A percentile compares a stretch with the other conserved stretches of the same genome.
Conservation (phyloP, 768 basidiomycete species). For the Wakefieldia striispora region DNA sequence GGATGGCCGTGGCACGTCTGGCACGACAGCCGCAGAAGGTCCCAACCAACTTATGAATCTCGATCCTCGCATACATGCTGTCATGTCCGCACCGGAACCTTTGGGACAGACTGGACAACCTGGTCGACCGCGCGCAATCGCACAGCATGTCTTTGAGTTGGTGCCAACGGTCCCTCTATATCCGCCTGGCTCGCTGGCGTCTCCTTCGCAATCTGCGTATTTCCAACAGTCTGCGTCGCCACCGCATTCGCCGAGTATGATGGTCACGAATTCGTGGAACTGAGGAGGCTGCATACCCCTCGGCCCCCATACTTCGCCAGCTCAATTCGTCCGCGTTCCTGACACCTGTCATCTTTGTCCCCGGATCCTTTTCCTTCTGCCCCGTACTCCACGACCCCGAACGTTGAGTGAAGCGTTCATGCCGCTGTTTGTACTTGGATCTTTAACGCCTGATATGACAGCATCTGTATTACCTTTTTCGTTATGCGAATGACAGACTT, state of each 20-base stretch:
- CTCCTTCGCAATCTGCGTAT: constrained; percentile 51
- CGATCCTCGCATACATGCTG: constrained; percentile 84
- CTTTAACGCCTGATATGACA: too few relatives aligned
- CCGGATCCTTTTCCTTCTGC: too few relatives aligned
- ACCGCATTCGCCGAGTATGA: constrained; percentile 51
- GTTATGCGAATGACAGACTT: too few relatives aligned
- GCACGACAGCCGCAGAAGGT: constrained; percentile 33
- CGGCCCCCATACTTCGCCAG: too few relatives aligned
- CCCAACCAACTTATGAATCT: constrained; percentile 47
- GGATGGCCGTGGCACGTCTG: constrained; percentile 67
- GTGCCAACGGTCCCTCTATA: constrained; percentile 44
- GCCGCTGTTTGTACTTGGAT: too few relatives aligned
- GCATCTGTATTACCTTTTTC: too few relatives aligned
- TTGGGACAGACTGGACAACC: constrained; percentile 37
- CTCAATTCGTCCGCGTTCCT: too few relatives aligned
- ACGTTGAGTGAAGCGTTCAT: too few relatives aligned
- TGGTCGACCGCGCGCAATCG: constrained; percentile 46
- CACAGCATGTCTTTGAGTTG: constrained; percentile 76
- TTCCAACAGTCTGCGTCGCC: constrained; percentile 54
- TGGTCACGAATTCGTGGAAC: constrained; percentile 25
- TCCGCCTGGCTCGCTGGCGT: constrained; percentile 45
- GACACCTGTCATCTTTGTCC: too few relatives aligned
- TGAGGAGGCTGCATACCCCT: not conserved
- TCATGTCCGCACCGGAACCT: constrained; percentile 62
- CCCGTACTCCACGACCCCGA: too few relatives aligned